These are phyloP conservation scores for Phyllosticta citriasiana DNA, from an alignment of 2,329 filamentous ascomycete species.

Conservation along the genomic window DNA sequence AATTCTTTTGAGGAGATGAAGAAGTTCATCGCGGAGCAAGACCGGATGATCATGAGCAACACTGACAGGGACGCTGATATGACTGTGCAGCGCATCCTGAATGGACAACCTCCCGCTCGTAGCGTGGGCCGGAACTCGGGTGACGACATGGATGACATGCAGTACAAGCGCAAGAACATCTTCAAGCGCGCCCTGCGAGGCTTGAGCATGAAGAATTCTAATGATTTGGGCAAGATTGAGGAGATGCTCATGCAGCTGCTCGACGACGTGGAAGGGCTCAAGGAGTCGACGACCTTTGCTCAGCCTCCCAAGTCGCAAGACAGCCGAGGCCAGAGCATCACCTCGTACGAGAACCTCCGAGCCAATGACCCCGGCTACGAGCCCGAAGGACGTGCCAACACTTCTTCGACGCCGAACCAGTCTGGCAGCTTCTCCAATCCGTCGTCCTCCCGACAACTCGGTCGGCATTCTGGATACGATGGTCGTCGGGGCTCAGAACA, in stretches of 20 bases:
- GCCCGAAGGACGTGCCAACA: constrained; percentile 69
- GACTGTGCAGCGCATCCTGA: constrained; percentile 70
- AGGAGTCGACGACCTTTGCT: constrained; percentile 28
- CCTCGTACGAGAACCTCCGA: constrained; percentile 61
- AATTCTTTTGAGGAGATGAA: constrained; percentile 95
- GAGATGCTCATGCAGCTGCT: constrained; percentile 71
- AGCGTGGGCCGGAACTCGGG: constrained; percentile 30
- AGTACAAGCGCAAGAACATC: constrained; percentile 82
- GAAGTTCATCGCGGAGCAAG: constrained; percentile 79
- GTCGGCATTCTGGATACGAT: constrained; percentile 40
- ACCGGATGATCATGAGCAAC: constrained; percentile 76
- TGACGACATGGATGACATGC: constrained; percentile 47
- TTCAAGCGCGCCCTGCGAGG: constrained; percentile 90
- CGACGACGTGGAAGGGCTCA: constrained; percentile 70
- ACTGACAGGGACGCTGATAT: constrained; percentile 83
- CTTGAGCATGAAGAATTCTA: constrained; percentile 75
- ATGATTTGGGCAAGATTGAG: constrained; percentile 72
- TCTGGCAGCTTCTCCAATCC: constrained; percentile 65
- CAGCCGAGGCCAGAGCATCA: constrained; percentile 40
- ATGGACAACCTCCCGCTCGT: constrained; percentile 55
- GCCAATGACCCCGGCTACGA: constrained; percentile 70
- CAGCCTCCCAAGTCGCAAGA: constrained; percentile 14
- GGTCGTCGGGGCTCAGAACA: constrained; percentile 54
- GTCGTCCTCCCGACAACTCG: constrained; percentile 28
- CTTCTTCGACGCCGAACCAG: constrained; percentile 62